Evolutionary conservation across 768 basidiomycete genomes (phyloP).

Genomic region (Fibroporia radiculosa): DNA sequence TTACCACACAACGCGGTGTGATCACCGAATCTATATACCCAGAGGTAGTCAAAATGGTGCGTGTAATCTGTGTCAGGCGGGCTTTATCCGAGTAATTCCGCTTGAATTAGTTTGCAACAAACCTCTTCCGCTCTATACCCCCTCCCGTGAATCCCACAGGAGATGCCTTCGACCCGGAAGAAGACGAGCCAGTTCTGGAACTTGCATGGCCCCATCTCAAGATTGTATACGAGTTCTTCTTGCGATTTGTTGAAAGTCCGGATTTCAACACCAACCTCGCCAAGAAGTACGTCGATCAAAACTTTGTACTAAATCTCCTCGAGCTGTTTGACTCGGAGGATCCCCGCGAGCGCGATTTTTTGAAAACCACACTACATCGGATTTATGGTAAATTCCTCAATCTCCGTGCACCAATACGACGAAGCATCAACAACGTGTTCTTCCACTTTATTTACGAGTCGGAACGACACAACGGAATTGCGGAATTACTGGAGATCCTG

Average conservation of each 20-base stretch:
- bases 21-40: slow-evolving; percentile 98
- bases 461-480: slow-evolving; percentile 98
- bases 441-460: slow-evolving; percentile 99
- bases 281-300: slow-evolving; percentile 95
- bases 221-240: slow-evolving; percentile 99
- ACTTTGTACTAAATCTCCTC: slow-evolving; percentile 91
- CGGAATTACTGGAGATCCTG: slow-evolving; percentile 94
- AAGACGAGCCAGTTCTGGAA: slow-evolving; percentile 98
- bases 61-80: slow-evolving; percentile 23
- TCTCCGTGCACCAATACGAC: slow-evolving; percentile 94
- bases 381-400: slow-evolving; percentile 99
- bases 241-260: slow-evolving; percentile 93
- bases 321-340: slow-evolving; percentile 99
- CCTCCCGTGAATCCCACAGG: slow-evolving; percentile 98
- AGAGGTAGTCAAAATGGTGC: slow-evolving; percentile 96
- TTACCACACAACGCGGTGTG: slow-evolving; percentile 92
- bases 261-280: slow-evolving; percentile 98
- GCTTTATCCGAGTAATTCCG: background rate
- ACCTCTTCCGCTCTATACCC: slow-evolving; percentile 99
- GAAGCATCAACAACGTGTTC: slow-evolving; percentile 99
- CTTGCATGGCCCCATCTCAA: slow-evolving; percentile 99
- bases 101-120: slow-evolving; percentile 76
- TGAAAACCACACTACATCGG: slow-evolving; percentile 97
- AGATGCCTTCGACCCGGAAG: slow-evolving; percentile 98
- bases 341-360: slow-evolving; percentile 96